Base-by-base conservation (phyloP, 768 basidiomycete species). In the Chlorophyllum brunneum region DNA sequence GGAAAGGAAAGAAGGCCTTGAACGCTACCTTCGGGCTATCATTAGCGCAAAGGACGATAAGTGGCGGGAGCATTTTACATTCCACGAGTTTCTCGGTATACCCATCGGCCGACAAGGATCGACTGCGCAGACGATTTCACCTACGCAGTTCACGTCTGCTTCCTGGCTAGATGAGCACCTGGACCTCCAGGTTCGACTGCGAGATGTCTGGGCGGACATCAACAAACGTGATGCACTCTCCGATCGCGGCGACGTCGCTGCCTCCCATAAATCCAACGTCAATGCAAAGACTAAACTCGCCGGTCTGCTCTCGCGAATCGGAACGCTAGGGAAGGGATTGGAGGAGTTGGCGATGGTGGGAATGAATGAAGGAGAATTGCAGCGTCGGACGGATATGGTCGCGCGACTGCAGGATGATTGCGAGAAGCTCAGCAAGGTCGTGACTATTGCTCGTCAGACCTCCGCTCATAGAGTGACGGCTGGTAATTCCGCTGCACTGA, bases 141-240 rank as follows among this genome's bases (percentile, higher is more conserved):
- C 69, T 1, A 61, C 65, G 26, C 78, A 80, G 54, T 91, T 91
- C 68, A 88, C 90, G 0, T 75, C 81, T 1, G 72, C 90, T 7
- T 81, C 83, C 37, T 98, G 95, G 95, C 78, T 97, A 13, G 88
- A 94, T 56, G 95, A 97, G 67, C 90, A 94, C 61, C 69, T 80
- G 48, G 84, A 86, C 48, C 69, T 95, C 7, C 88, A 92, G 64
- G 71, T 82, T 11, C 79, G 83, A 27, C 75, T 92, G 39, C 84
- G 95, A 33, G 83, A 86, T 59, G 78, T 95, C 55, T 87, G 93
- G 59, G 86, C 93, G 3, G 84, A 88, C 58, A 80, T 97, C 67
- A 87, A 92, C 70, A 82, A 87, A 64, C 85, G 95, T 44, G 92
- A 97, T 66, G 84, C 92, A 0, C 80, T 95, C 53, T 80, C 86